Evolutionary conservation across 2,329 filamentous ascomycete genomes (phyloP).

Genomic region (Verticillium tricorpus): DNA sequence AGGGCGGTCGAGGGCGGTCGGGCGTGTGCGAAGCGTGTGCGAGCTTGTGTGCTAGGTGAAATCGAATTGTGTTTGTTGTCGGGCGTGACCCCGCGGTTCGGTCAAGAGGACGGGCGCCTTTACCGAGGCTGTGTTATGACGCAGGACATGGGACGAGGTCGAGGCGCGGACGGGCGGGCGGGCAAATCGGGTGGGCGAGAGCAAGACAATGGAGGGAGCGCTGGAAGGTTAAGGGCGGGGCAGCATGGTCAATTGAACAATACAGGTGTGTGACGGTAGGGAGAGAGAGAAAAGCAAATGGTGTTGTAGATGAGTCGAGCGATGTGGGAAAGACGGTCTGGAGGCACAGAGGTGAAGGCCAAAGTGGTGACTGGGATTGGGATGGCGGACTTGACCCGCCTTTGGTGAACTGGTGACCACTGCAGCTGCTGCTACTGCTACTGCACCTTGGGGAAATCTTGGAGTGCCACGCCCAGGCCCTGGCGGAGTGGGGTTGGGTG

Average conservation of each 20-base stretch:
- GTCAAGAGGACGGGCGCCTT: slow-evolving; percentile 7
- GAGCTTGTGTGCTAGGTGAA: background rate
- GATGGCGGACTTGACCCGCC: background rate
- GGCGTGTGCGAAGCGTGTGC: background rate
- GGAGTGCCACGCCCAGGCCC: background rate
- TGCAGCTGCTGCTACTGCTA: background rate
- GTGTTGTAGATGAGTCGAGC: background rate
- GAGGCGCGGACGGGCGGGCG: background rate
- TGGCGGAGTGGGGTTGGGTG: background rate
- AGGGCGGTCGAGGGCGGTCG: background rate
- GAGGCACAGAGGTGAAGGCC: background rate
- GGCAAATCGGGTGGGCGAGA: background rate
- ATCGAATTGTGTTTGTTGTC: slow-evolving; percentile 1
- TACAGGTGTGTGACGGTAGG: slow-evolving; percentile 18
- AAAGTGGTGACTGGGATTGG: too few species aligned
- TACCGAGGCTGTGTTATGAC: slow-evolving; percentile 16
- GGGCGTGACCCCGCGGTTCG: slow-evolving; percentile 14
- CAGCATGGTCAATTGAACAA: slow-evolving; percentile 9
- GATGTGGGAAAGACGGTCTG: background rate
- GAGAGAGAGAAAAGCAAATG: background rate
- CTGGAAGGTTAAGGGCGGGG: background rate
- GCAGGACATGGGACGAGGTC: slow-evolving; percentile 14
- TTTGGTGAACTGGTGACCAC: background rate
- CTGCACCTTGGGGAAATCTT: background rate
- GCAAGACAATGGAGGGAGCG: slow-evolving; percentile 1